Evolutionary conservation across 192 early-diverging fungal species (phyloP).

Genomic region (Podila verticillata): DNA sequence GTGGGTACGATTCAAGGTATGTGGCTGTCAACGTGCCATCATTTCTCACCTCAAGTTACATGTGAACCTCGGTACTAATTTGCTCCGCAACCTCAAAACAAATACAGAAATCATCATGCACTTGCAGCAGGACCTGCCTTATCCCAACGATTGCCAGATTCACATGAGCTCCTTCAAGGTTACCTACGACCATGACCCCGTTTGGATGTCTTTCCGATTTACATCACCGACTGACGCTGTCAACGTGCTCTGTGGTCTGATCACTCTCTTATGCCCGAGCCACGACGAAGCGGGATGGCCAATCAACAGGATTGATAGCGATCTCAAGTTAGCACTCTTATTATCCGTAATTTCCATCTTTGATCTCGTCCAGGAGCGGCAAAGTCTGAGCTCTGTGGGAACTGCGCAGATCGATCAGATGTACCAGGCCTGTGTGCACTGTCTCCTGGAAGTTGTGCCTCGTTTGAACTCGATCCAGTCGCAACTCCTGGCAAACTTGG

Average conservation of each 20-base stretch:
- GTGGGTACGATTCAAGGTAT: constrained; percentile 1
- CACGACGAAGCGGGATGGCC: constrained; percentile 8
- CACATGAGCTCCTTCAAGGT: constrained; percentile 27
- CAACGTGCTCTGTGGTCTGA: constrained; percentile 13
- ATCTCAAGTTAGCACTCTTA: constrained; percentile 6
- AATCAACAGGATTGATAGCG: constrained; percentile 12
- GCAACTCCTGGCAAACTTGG: not conserved
- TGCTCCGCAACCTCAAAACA: no score
- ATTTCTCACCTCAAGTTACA: no score
- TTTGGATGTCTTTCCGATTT: constrained; percentile 27
- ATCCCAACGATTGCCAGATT: constrained; percentile 16
- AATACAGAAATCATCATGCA: constrained; percentile 4
- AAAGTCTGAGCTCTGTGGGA: not conserved
- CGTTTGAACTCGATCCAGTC: not conserved
- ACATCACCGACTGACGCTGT: constrained; percentile 16
- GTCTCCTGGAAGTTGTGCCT: constrained; percentile 9
- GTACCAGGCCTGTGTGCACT: constrained; percentile 31
- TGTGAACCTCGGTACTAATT: no score
- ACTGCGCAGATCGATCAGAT: constrained; percentile 13
- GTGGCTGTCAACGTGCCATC: no score
- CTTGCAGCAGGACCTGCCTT: constrained; percentile 5
- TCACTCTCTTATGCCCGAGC: constrained; percentile 16
- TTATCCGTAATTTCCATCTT: constrained; percentile 1
- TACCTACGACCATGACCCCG: constrained; percentile 16
- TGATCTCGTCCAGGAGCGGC: constrained; percentile 7